Conservation (phyloP, 2,329 filamentous ascomycete species). For the Hypoxylon sp. region DNA sequence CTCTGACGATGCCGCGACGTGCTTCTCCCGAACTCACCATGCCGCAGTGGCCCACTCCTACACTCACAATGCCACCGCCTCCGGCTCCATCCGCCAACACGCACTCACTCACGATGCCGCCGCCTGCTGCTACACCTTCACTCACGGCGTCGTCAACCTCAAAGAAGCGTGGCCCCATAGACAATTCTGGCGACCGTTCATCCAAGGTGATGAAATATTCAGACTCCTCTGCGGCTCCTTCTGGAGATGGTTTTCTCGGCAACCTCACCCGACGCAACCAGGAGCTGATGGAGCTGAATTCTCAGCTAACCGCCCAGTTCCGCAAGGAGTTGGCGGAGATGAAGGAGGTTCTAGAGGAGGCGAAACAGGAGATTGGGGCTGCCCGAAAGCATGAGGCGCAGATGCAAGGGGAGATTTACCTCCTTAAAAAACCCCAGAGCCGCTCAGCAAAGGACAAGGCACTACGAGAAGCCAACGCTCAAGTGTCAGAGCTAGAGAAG, state of each 20-base stretch:
- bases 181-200: neutral
- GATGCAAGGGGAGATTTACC: conserved; percentile 10
- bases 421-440: neutral
- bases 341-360: neutral
- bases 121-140: too few relatives aligned
- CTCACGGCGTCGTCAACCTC: too few relatives aligned
- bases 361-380: neutral
- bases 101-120: too few relatives aligned
- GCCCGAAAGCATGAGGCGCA: conserved; percentile 1
- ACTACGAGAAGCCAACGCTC: neutral
- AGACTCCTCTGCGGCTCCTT: too few relatives aligned
- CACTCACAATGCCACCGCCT: too few relatives aligned
- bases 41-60: too few relatives aligned
- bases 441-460: neutral
- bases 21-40: too few relatives aligned
- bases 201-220: neutral
- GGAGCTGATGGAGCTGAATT: neutral
- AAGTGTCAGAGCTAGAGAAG: neutral
- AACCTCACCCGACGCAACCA: neutral
- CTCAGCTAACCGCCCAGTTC: neutral
- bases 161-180: too few relatives aligned
- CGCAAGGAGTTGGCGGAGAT: neutral
- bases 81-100: too few relatives aligned
- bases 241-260: too few relatives aligned
- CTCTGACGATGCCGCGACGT: too few relatives aligned